Evolutionary conservation across 202 grass and related monocot genomes (phyloP), one percentile per base, ranked within the genome.

Genomic region (Bolboschoenoplectus hybrid): DNA sequence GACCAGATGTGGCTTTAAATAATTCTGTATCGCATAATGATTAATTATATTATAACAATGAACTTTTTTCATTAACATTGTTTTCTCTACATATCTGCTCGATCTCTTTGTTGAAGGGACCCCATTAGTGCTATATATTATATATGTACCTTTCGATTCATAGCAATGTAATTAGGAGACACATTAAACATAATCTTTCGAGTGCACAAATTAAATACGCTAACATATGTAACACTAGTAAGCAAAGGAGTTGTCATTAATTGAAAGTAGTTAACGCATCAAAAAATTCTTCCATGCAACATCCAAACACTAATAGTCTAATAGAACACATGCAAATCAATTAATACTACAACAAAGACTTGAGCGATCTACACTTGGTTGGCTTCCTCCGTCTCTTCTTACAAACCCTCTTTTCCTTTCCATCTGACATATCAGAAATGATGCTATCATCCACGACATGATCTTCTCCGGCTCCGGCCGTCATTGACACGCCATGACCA

Each of bases 351-450:
- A 94, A 82, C 80, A 94, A 73, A 11, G 94, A 97, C 61, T 89
- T 97, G 51, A 97, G 94, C 17, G 92, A 94, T n/a, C 92, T 84
- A 26, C 89, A 89, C 84, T 95, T 92, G 72, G 90, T 65, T 0
- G 88, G 86, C 85, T 91, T 95, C 87, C 89, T 97, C 80, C 94
- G 68, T 84, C 84, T 86, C 89, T 94, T 94, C 92, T 79, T 87
- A n/a, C 69, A 20, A 43, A 58, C 65, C 45, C 87, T 43, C 14
- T 77, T 57, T 67, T 14, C 35, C 60, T 86, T 72, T 34, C 82
- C 77, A 80, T 69, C 69, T 41, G 66, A 72, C 9, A 44, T 5
- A 5, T 13, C 36, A 50, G 35, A 70, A 71, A 20, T 57, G 43
- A 2, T 2, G 43, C 5, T 44, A 14, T 89, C 68, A 8, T 90